A percentile compares a stretch with the other conserved stretches of the same genome.
phyloP scores from a whole-genome alignment of 106 monocot genomes.

The Chionographis japonica region DNA sequence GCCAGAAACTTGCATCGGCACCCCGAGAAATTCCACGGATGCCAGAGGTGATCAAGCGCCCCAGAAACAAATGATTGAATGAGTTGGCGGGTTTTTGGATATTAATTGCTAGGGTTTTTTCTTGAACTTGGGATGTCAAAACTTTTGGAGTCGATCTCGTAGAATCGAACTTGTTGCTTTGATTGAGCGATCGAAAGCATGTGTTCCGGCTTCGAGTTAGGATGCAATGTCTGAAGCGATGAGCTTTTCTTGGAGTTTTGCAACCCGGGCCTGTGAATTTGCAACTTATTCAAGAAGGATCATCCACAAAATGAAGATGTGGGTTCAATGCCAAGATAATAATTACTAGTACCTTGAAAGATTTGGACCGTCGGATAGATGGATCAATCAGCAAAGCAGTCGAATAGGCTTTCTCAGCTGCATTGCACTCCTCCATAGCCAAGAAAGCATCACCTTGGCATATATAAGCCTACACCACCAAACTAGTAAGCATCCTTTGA shows the following conservation, averaged over 20 bases:
- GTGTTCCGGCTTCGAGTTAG: neutral
- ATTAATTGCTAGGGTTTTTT: too few species aligned
- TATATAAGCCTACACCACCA: slow-evolving; percentile 46
- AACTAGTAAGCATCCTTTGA: neutral
- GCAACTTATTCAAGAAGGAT: neutral
- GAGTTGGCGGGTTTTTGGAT: too few species aligned
- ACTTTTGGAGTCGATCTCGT: too few species aligned
- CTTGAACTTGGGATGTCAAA: too few species aligned
- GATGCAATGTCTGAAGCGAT: slow-evolving; percentile 1
- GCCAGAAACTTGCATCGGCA: too few species aligned
- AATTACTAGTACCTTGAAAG: slow-evolving; percentile 44
- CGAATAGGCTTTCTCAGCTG: slow-evolving; percentile 56
- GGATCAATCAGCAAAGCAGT: slow-evolving; percentile 62
- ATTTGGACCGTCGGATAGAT: slow-evolving; percentile 57
- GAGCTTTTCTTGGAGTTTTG: slow-evolving; percentile 44
- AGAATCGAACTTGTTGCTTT: neutral
- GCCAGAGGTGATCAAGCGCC: too few species aligned
- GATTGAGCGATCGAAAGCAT: neutral
- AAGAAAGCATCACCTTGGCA: slow-evolving; percentile 61
- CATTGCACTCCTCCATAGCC: slow-evolving; percentile 45
- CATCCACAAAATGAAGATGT: neutral
- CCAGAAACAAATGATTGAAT: too few species aligned
- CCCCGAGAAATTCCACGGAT: too few species aligned
- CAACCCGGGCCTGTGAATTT: slow-evolving; percentile 34
- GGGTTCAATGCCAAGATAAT: neutral